Conservation (phyloP, 805 yeast species). For the Ogataea dorogensis region DNA sequence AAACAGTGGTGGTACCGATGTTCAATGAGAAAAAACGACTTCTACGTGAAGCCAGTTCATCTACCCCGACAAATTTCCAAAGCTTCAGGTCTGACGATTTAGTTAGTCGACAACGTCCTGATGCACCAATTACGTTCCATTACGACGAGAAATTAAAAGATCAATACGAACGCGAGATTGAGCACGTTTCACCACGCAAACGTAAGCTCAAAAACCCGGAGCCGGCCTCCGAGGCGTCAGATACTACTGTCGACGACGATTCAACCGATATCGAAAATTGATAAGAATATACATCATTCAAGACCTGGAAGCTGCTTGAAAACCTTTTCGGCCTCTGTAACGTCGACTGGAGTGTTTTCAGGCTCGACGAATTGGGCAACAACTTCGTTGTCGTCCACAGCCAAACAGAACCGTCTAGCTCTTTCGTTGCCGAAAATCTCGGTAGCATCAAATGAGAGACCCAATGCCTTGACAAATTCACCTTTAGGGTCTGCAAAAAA, state of each 20-base stretch:
- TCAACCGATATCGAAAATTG: not conserved
- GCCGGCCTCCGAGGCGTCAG: not conserved
- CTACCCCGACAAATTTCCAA: constrained; percentile 10
- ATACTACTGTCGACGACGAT: constrained; percentile 9
- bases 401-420: constrained; percentile 70
- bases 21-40: constrained; percentile 20
- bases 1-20: constrained; percentile 18
- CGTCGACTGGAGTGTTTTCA: constrained; percentile 69
- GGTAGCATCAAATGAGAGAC: constrained; percentile 70
- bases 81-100: constrained; percentile 12
- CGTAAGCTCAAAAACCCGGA: constrained; percentile 3
- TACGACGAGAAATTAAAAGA: constrained; percentile 14
- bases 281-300: constrained; percentile 14
- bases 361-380: constrained; percentile 71
- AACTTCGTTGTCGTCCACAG: constrained; percentile 75
- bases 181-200: constrained; percentile 21
- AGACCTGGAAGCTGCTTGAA: constrained; percentile 31
- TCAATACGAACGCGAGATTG: constrained; percentile 17
- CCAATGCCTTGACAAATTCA: constrained; percentile 64
- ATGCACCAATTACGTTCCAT: constrained; percentile 18
- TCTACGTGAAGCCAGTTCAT: constrained; percentile 2
- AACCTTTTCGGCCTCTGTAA: constrained; percentile 47
- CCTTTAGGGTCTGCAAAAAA: constrained; percentile 82
- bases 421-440: constrained; percentile 74
- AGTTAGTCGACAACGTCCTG: constrained; percentile 18